Percentiles rank a stretch among this genome's conserved stretches.
phyloP scores from a whole-genome alignment of 768 basidiomycete genomes.

The Lyophyllum shimeji region DNA sequence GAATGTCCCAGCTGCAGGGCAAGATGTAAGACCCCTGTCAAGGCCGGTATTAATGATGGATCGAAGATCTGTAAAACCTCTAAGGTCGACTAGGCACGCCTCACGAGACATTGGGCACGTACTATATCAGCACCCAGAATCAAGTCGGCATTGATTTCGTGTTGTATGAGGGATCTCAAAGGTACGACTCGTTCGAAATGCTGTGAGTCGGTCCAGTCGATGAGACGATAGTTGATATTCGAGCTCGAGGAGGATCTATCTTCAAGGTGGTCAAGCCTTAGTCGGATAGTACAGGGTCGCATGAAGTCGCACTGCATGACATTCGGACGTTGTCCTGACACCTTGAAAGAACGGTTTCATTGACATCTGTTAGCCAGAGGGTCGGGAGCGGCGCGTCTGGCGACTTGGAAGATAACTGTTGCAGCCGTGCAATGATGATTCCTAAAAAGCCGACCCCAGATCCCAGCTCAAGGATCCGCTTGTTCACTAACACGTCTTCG shows the following conservation, averaged over 20 bases:
- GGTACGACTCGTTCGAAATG: slow-evolving; percentile 25
- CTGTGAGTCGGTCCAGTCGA: slow-evolving; percentile 72
- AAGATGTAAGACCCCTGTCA: slow-evolving; percentile 49
- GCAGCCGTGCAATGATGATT: slow-evolving; percentile 57
- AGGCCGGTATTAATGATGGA: slow-evolving; percentile 54
- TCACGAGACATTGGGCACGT: slow-evolving; percentile 7
- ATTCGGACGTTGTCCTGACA: slow-evolving; percentile 62
- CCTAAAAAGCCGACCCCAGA: slow-evolving; percentile 79
- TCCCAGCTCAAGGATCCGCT: slow-evolving; percentile 69
- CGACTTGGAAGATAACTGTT: slow-evolving; percentile 28
- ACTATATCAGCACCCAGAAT: slow-evolving; percentile 74
- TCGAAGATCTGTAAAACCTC: slow-evolving; percentile 58
- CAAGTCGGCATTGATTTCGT: slow-evolving; percentile 50
- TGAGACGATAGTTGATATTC: slow-evolving; percentile 38
- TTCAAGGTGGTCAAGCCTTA: slow-evolving; percentile 21
- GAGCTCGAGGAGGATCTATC: slow-evolving; percentile 56
- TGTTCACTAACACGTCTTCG: slow-evolving; percentile 44
- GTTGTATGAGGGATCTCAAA: slow-evolving; percentile 33
- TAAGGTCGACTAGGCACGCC: neutral
- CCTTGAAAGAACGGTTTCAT: slow-evolving; percentile 58
- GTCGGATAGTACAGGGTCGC: slow-evolving; percentile 20
- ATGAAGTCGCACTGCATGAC: slow-evolving; percentile 60
- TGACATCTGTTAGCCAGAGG: slow-evolving; percentile 63
- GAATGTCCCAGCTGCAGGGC: slow-evolving; percentile 32
- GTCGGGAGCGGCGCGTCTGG: slow-evolving; percentile 4